Conservation (phyloP, 176 grass and related monocot genomes). For the Tuctoria greenei region DNA sequence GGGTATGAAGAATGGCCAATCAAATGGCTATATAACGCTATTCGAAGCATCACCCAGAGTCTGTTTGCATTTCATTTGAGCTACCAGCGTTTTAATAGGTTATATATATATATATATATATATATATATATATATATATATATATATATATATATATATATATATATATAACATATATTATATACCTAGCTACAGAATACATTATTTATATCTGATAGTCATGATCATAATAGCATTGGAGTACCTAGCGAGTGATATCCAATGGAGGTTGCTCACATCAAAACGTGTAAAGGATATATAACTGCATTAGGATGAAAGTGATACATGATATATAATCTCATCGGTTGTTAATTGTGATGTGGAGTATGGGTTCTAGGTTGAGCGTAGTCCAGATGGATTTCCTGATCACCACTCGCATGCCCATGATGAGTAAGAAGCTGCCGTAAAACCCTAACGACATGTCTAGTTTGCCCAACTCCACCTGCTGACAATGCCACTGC, state of each 20-base stretch:
- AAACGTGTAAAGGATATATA: conserved; percentile 16
- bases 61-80: too few relatives aligned
- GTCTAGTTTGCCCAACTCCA: conserved; percentile 36
- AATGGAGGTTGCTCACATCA: background rate
- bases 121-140: too few relatives aligned
- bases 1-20: conserved; percentile 26
- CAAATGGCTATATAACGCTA: background rate
- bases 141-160: too few relatives aligned
- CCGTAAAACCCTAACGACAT: conserved; percentile 35
- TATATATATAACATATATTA: too few relatives aligned
- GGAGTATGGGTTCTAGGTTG: conserved; percentile 69
- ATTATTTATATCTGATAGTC: too few relatives aligned
- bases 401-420: conserved; percentile 37
- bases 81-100: too few relatives aligned
- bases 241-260: conserved; percentile 11
- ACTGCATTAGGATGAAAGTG: conserved; percentile 9
- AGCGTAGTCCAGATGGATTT: conserved; percentile 76
- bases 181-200: too few relatives aligned
- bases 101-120: too few relatives aligned
- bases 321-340: conserved; percentile 27
- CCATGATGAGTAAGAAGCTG: conserved; percentile 16
- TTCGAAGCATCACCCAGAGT: background rate
- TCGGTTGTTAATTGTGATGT: conserved; percentile 80
- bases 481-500: conserved; percentile 31
- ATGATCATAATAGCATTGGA: too few relatives aligned